These are phyloP conservation scores for Draba incana DNA, from an alignment of 345 rosid species.

Conservation along the genomic window DNA sequence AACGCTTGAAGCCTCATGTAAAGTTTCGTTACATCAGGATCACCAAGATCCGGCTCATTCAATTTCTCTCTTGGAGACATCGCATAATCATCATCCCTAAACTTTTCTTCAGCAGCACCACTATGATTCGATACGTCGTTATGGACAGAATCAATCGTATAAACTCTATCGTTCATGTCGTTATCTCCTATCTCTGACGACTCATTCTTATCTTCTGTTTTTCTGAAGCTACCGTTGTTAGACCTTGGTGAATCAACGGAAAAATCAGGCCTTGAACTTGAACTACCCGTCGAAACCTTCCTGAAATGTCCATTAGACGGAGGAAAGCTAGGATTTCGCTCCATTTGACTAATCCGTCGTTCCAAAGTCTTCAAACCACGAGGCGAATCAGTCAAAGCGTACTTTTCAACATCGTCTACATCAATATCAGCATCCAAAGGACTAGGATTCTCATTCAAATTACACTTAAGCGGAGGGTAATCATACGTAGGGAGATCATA, in stretches of 20 bases:
- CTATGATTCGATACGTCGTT: slow-evolving; percentile 49
- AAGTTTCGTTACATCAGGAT: slow-evolving; percentile 84
- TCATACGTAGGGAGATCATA: slow-evolving; percentile 57
- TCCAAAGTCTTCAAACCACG: slow-evolving; percentile 72
- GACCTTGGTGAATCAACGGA: slow-evolving; percentile 58
- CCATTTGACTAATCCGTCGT: slow-evolving; percentile 69
- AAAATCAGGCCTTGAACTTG: slow-evolving; percentile 55
- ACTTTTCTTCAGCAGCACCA: slow-evolving; percentile 33
- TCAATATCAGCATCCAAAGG: slow-evolving; percentile 59
- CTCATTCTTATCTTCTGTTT: slow-evolving; percentile 54
- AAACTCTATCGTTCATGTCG: slow-evolving; percentile 81
- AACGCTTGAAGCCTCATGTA: slow-evolving; percentile 91
- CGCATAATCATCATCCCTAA: slow-evolving; percentile 45
- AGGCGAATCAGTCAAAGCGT: slow-evolving; percentile 71
- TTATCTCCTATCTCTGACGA: slow-evolving; percentile 65
- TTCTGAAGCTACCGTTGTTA: slow-evolving; percentile 51
- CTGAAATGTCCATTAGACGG: slow-evolving; percentile 59
- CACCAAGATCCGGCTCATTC: slow-evolving; percentile 55
- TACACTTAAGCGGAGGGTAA: slow-evolving; percentile 87
- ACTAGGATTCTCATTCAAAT: slow-evolving; percentile 56
- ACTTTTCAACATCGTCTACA: slow-evolving; percentile 76
- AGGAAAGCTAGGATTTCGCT: slow-evolving; percentile 58
- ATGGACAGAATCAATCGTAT: slow-evolving; percentile 83
- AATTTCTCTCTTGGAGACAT: slow-evolving; percentile 49
- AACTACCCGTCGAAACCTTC: slow-evolving; percentile 63